phyloP scores from a whole-genome alignment of 352 stramenopile genomes.

The Phytophthora gonapodyides region DNA sequence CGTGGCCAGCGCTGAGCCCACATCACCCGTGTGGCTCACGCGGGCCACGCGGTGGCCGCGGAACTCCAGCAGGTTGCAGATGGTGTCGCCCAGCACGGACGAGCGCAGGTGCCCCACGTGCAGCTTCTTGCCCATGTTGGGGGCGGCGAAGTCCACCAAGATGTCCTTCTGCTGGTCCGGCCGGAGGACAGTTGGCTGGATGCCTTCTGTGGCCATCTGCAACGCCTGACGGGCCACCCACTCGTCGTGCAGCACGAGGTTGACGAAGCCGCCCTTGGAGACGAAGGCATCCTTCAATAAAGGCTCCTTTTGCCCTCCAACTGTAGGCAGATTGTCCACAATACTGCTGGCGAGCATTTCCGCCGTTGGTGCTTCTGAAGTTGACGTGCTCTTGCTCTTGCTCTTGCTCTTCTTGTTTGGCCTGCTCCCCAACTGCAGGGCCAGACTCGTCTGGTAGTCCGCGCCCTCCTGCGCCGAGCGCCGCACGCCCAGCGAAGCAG shows the following conservation, averaged over 20 bases:
- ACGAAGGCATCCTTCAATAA: slow-evolving; percentile 55
- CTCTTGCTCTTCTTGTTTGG: slow-evolving; percentile 26
- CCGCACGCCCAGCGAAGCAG: slow-evolving; percentile 57
- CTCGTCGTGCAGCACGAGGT: slow-evolving; percentile 70
- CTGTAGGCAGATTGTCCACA: slow-evolving; percentile 26
- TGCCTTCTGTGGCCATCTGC: slow-evolving; percentile 59
- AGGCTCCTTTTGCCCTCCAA: slow-evolving; percentile 7
- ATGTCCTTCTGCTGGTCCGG: slow-evolving; percentile 37
- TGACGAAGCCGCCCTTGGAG: slow-evolving; percentile 76
- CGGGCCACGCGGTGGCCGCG: slow-evolving; percentile 69
- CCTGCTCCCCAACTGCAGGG: slow-evolving; percentile 60
- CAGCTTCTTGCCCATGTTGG: slow-evolving; percentile 87
- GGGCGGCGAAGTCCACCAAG: slow-evolving; percentile 82
- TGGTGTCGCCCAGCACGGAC: slow-evolving; percentile 78
- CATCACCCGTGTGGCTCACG: slow-evolving; percentile 80
- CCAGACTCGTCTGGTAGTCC: slow-evolving; percentile 82
- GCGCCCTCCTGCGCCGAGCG: slow-evolving; percentile 62
- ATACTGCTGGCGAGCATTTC: slow-evolving; percentile 49
- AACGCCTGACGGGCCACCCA: slow-evolving; percentile 69
- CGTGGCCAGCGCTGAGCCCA: slow-evolving; percentile 78
- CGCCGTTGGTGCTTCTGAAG: slow-evolving; percentile 19
- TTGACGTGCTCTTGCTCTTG: background rate
- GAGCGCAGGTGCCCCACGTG: slow-evolving; percentile 85
- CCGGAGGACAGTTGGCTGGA: slow-evolving; percentile 31
- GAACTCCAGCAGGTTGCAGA: slow-evolving; percentile 85